Percentiles rank a stretch among this genome's conserved stretches.
These are phyloP conservation scores for Heliamphora exappendiculata DNA, from an alignment of 148 eudicot genomes.

Conservation along the genomic window DNA sequence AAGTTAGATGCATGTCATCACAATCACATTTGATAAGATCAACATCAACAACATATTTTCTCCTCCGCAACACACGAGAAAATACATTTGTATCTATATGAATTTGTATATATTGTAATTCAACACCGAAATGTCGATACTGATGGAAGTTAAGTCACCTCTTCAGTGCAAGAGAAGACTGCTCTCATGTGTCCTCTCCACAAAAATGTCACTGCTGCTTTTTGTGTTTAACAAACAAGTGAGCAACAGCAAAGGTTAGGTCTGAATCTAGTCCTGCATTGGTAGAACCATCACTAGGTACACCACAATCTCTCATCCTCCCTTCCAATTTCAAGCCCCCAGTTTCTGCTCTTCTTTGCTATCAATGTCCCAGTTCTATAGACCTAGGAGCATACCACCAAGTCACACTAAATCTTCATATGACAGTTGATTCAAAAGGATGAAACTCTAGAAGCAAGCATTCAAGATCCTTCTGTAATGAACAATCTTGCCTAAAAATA, in stretches of 20 bases:
- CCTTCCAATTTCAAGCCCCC: neutral
- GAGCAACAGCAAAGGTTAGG: neutral
- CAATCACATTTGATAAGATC: neutral
- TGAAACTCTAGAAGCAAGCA: neutral
- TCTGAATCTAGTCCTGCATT: neutral
- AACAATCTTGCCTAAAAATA: neutral
- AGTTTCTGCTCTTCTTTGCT: neutral
- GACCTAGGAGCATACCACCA: neutral
- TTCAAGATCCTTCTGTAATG: neutral
- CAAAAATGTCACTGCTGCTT: neutral
- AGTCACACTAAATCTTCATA: neutral
- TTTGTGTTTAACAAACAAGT: neutral
- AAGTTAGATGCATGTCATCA: neutral
- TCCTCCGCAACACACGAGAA: neutral
- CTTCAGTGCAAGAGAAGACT: too few species aligned
- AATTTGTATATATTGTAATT: neutral
- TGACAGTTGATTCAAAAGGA: neutral
- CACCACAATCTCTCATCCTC: neutral
- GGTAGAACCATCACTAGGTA: neutral
- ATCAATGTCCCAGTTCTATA: neutral
- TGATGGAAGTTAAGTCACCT: neutral
- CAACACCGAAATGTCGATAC: neutral
- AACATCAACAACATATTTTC: neutral
- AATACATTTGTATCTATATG: neutral
- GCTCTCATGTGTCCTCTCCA: neutral